Evolutionary conservation across 371 early-diverging fungal species (phyloP), one percentile per base, ranked within the genome.

Genomic region (Mortierella sp.): DNA sequence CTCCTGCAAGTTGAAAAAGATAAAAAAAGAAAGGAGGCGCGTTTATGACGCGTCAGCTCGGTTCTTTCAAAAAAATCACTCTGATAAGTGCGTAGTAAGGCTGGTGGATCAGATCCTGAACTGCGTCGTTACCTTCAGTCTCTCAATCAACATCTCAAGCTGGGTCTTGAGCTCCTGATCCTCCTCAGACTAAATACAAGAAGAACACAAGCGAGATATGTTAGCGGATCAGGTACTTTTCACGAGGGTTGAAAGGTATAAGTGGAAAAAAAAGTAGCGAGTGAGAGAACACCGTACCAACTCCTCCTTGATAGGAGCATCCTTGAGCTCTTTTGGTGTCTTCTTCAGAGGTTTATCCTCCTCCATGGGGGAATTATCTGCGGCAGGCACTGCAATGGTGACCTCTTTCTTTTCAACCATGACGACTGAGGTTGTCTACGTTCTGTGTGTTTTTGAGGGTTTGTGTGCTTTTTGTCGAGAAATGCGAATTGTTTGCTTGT

Each of bases 81-180:
- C 28, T 47, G 38, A 9, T 38, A 11, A 73, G 45, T 16, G 45
- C n/a, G 13, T 11, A 47, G 58, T 38, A 26, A 34, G 74, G 42
- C 42, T 38, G 42, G 73, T 10, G 38, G 68, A 68, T 68, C 68
- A 38, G 44, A 42, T 42, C 24, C 68, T 68, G 34, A 21, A 24
- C 6, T 24, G 42, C 42, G 57, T 68, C 42, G 63, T 68, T 91
- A 93, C 96, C 93, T 92, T 92, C 60, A 99, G 92, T 72, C 99
- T 91, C 81, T 96, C 96, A 31, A 99, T 96, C 75, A 98, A 91
- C 95, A 97, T 93, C 79, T 98, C 98, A 63, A 99, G 93, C 88
- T 99, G 98, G 80, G 89, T 91, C 88, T 97, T 97, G 48, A 99
- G 91, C 84, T 96, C 95, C 84, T 94, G 94, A 90, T 99, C 99